Conservation (phyloP, 805 yeast genomes). For the Wickerhamiella bombiphila region DNA sequence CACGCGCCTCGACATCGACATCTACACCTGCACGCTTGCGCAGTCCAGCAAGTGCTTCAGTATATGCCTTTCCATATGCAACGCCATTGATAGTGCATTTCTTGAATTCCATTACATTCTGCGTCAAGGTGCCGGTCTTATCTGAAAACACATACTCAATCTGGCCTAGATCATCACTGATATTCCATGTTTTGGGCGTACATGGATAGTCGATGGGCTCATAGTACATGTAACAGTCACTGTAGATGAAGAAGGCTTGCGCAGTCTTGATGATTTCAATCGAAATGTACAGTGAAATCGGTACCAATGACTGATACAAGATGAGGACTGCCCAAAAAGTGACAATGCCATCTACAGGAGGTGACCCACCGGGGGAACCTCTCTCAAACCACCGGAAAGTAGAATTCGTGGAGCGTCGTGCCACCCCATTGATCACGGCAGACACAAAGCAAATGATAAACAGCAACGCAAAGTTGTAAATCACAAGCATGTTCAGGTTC, state of each 20-base stretch:
- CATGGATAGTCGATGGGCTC: slow-evolving; percentile 60
- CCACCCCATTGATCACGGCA: slow-evolving; percentile 57
- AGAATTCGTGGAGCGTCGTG: slow-evolving; percentile 30
- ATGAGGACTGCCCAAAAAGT: slow-evolving; percentile 63
- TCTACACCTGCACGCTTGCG: slow-evolving; percentile 55
- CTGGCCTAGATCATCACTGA: slow-evolving; percentile 75
- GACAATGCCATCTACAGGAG: slow-evolving; percentile 53
- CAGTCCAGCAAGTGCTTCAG: slow-evolving; percentile 64
- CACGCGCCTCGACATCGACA: slow-evolving; percentile 35
- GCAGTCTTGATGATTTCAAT: slow-evolving; percentile 67
- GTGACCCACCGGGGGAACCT: slow-evolving; percentile 43
- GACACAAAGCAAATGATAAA: slow-evolving; percentile 56
- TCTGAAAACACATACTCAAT: slow-evolving; percentile 72
- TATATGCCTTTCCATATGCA: slow-evolving; percentile 62
- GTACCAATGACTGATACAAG: slow-evolving; percentile 63
- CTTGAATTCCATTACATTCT: slow-evolving; percentile 72
- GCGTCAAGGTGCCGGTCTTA: slow-evolving; percentile 74
- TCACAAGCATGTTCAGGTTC: slow-evolving; percentile 53
- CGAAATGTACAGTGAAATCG: slow-evolving; percentile 65
- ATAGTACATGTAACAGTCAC: slow-evolving; percentile 58
- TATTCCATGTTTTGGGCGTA: slow-evolving; percentile 72
- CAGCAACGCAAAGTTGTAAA: slow-evolving; percentile 48
- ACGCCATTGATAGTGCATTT: slow-evolving; percentile 60
- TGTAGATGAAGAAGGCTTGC: slow-evolving; percentile 64
- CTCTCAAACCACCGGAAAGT: slow-evolving; percentile 45